phyloP scores from a whole-genome alignment of 2,329 filamentous ascomycete species.

The Fusarium sterilihyphosum region DNA sequence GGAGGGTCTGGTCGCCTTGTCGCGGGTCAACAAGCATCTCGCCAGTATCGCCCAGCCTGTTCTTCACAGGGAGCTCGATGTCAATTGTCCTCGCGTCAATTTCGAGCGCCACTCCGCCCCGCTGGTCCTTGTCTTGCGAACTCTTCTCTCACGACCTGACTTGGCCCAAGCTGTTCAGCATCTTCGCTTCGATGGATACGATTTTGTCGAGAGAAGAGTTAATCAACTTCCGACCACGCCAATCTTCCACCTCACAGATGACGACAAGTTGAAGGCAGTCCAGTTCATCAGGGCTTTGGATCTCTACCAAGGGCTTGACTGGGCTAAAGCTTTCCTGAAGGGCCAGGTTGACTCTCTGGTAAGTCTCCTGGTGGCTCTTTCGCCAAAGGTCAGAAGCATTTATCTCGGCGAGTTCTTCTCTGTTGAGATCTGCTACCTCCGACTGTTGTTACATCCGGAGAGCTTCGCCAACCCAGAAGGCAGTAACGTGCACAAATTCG shows the following conservation, averaged over 20 bases:
- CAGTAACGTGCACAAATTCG: not conserved
- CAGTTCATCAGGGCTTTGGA: not conserved
- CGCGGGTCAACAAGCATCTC: not conserved
- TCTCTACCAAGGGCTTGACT: not conserved
- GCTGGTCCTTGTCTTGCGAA: not conserved
- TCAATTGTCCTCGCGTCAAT: not conserved
- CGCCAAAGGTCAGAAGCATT: not conserved
- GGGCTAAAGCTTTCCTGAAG: not conserved
- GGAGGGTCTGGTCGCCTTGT: not conserved
- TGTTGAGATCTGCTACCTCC: not conserved
- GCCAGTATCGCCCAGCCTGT: not conserved
- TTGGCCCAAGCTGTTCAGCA: not conserved
- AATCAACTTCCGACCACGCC: not conserved
- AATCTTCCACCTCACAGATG: not conserved
- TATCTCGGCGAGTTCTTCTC: not conserved
- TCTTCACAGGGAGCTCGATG: not conserved
- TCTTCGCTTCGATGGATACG: not conserved
- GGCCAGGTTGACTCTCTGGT: not conserved
- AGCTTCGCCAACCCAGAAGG: rapidly evolving
- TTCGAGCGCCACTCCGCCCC: not conserved
- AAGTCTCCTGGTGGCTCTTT: not conserved
- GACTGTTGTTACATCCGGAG: not conserved
- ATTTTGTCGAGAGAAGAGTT: not conserved
- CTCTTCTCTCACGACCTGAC: not conserved
- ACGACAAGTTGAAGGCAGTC: not conserved